phyloP scores from a whole-genome alignment of 2,329 filamentous ascomycete genomes.

The Myriosclerotinia duriaeana region DNA sequence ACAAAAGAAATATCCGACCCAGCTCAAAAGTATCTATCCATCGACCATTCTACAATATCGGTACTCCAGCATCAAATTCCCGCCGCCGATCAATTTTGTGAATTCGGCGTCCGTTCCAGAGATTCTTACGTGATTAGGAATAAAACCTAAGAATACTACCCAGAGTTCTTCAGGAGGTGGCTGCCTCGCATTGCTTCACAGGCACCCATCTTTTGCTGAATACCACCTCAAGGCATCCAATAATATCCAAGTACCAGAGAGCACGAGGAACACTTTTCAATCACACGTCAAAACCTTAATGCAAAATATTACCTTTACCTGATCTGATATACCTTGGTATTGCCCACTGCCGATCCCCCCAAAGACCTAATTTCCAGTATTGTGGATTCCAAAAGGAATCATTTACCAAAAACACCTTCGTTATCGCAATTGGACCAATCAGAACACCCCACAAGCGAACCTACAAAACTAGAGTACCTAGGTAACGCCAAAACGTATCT shows the following conservation, averaged over 20 bases:
- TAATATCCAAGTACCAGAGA: not conserved
- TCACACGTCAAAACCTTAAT: not conserved
- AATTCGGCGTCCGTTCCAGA: not conserved
- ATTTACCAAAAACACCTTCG: not conserved
- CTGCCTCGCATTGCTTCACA: constrained; percentile 18
- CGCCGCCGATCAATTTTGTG: not conserved
- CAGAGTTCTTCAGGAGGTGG: constrained; percentile 7
- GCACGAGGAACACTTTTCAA: not conserved
- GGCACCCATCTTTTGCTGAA: constrained; percentile 13
- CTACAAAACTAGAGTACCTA: constrained; percentile 1
- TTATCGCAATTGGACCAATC: constrained; percentile 7
- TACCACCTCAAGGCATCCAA: constrained; percentile 9
- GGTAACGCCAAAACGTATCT: not conserved
- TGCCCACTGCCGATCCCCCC: constrained; percentile 10
- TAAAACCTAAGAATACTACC: not conserved
- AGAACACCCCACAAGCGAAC: constrained; percentile 13
- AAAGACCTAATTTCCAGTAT: constrained; percentile 14
- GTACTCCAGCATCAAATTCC: not conserved
- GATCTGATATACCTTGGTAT: not conserved
- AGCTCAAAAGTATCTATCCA: not conserved
- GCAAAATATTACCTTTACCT: constrained; percentile 9
- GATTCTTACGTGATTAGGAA: not conserved
- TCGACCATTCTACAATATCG: not conserved
- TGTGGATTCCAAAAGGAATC: not conserved
- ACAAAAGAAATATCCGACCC: constrained; percentile 2